Evolutionary conservation across 805 yeast species (phyloP).

Genomic region (Kodamaea nitidulidarum): DNA sequence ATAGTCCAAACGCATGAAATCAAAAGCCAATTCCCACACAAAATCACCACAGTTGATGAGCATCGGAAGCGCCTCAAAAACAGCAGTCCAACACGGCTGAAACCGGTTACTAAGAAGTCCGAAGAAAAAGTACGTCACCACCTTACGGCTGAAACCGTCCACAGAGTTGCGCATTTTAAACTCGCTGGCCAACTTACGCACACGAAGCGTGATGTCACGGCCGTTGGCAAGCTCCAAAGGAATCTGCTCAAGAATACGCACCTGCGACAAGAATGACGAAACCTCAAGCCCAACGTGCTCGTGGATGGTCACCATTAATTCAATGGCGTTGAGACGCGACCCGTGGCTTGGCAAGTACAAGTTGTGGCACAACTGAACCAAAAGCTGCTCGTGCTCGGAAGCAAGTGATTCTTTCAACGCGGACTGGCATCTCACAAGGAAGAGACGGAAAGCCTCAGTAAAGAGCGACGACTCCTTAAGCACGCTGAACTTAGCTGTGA

Average conservation of each 20-base stretch:
- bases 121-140: slow-evolving; percentile 34
- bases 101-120: slow-evolving; percentile 75
- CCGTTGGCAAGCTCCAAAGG: slow-evolving; percentile 67
- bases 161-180: slow-evolving; percentile 29
- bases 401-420: slow-evolving; percentile 1
- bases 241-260: slow-evolving; percentile 61
- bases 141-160: slow-evolving; percentile 14
- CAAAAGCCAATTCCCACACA: slow-evolving; percentile 54
- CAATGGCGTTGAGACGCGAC: slow-evolving; percentile 49
- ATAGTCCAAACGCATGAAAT: slow-evolving; percentile 27
- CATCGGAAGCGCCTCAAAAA: slow-evolving; percentile 56
- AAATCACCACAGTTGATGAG: slow-evolving; percentile 28
- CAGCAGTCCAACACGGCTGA: slow-evolving; percentile 83
- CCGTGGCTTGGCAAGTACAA: slow-evolving; percentile 48
- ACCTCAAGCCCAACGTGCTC: slow-evolving; percentile 20
- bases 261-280: slow-evolving; percentile 44
- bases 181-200: slow-evolving; percentile 52
- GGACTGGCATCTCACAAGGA: slow-evolving; percentile 14
- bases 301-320: slow-evolving; percentile 36
- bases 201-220: slow-evolving; percentile 69
- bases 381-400: slow-evolving; percentile 11
- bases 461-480: slow-evolving; percentile 35
- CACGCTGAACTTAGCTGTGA: slow-evolving; percentile 16
- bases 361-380: slow-evolving; percentile 22
- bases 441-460: slow-evolving; percentile 30